Evolutionary conservation across 352 stramenopile genomes (phyloP), one percentile per base, ranked within the genome.

Genomic region (Phytophthora chlamydospora): DNA sequence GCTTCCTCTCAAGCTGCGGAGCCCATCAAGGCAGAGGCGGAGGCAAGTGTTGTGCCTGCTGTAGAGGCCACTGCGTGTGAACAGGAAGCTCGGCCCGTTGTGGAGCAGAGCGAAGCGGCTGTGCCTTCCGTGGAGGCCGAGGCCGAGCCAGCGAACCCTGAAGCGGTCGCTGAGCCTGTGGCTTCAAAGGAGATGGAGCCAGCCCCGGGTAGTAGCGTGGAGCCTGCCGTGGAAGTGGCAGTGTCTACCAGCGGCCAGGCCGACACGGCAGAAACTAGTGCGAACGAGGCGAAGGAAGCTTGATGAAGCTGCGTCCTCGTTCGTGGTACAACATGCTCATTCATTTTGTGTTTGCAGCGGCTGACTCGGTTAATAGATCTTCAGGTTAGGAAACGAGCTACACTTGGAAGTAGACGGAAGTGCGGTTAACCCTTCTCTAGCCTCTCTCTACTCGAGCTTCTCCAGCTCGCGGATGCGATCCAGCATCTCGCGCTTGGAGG

Each of bases 401-500:
- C 31, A 41, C 2, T 3, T n/a, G 19, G 7, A 44, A 39, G 16
- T 9, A 41, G 9, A 42, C 29, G 34, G 34, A 11, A 46, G 33
- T 2, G n/a, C n/a, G 24, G 24, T 27, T 27, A 27, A 27, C 24
- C 24, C 4, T 27, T 27, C 24, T 27, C 24, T 4, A 27, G 24
- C 24, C 3, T 2, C 24, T 24, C 21, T 21, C 36, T 89, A 93
- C 58, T 97, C 88, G 44, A 97, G 76, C 72, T 97, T 98, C 61
- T 98, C 91, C 10, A 98, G 77, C 62, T 98, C 89, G 33, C 83
- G 80, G 43, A 98, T 95, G 66, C 90, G 84, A 45, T 97, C 87
- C 27, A 98, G 85, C 75, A 98, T 98, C 62, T 97, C 90, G 32
- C 78, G 77, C 69, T 97, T 97, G 59, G 80, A 96, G 6, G 87